Conservation (phyloP, 768 basidiomycete species). For the Russula abietina region DNA sequence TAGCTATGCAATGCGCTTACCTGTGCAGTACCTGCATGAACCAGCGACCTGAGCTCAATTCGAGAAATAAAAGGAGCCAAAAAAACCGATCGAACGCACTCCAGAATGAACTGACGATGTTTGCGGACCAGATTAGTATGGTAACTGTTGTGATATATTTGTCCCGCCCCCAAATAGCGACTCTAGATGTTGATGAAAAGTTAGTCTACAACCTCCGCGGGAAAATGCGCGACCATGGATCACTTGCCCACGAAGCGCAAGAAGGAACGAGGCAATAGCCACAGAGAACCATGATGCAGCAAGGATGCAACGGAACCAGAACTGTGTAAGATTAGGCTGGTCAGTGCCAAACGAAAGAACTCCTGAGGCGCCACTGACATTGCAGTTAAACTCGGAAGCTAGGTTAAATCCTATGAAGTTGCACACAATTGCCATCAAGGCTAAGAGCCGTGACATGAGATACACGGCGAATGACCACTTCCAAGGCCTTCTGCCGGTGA, state of each 20-base stretch:
- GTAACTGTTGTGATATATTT: not conserved
- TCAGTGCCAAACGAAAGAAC: not conserved
- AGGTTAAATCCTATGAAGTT: conserved; percentile 21
- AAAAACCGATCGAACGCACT: conserved; percentile 7
- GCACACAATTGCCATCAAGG: conserved; percentile 7
- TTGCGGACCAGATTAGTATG: conserved; percentile 1
- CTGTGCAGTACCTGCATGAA: conserved; percentile 6
- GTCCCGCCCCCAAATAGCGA: conserved; percentile 22
- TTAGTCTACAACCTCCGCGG: not conserved
- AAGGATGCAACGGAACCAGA: conserved; percentile 14
- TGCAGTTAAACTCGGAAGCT: conserved; percentile 9
- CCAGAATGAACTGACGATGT: conserved; percentile 4
- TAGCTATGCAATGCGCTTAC: not conserved
- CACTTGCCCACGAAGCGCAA: conserved; percentile 22
- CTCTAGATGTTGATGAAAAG: not conserved
- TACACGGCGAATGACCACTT: conserved; percentile 24
- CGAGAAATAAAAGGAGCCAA: too few relatives aligned
- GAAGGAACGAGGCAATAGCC: conserved; percentile 19
- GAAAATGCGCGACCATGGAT: not conserved
- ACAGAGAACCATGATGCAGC: conserved; percentile 19
- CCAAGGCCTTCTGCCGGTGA: conserved; percentile 22
- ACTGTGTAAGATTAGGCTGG: conserved; percentile 2
- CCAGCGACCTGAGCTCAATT: not conserved
- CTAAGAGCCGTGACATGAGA: conserved; percentile 9
- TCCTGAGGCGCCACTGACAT: conserved; percentile 5